Conservation (phyloP, 306 rosid species). For the Rubus parviflorus region DNA sequence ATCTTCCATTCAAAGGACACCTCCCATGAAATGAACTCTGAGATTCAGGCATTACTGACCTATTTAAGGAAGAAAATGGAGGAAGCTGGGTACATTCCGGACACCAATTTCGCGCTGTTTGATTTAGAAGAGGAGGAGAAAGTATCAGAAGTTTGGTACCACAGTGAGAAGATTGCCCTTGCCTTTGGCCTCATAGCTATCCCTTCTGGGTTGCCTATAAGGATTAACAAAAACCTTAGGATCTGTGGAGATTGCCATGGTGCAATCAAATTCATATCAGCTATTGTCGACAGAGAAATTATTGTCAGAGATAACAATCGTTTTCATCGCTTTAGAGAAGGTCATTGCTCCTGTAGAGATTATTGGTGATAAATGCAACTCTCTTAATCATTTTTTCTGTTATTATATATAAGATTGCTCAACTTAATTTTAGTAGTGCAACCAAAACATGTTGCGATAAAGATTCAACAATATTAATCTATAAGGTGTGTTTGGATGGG, state of each 20-base stretch:
- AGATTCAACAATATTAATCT: background rate
- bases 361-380: slow-evolving; percentile 48
- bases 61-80: slow-evolving; percentile 55
- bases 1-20: slow-evolving; percentile 76
- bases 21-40: slow-evolving; percentile 60
- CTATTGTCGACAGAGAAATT: slow-evolving; percentile 63
- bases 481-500: background rate
- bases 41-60: slow-evolving; percentile 66
- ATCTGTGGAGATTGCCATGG: slow-evolving; percentile 50
- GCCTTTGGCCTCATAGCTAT: slow-evolving; percentile 73
- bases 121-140: slow-evolving; percentile 83
- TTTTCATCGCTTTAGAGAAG: slow-evolving; percentile 62
- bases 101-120: slow-evolving; percentile 62
- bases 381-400: background rate
- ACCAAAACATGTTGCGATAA: background rate
- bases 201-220: slow-evolving; percentile 57
- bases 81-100: slow-evolving; percentile 67
- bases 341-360: slow-evolving; percentile 62
- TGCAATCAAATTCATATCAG: slow-evolving; percentile 51
- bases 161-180: slow-evolving; percentile 82
- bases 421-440: background rate
- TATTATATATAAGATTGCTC: background rate
- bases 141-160: slow-evolving; percentile 73
- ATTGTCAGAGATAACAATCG: slow-evolving; percentile 69
- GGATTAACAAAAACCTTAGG: slow-evolving; percentile 65